Conservation (phyloP, 208 protist genomes). For the Trypanosoma brucei region DNA sequence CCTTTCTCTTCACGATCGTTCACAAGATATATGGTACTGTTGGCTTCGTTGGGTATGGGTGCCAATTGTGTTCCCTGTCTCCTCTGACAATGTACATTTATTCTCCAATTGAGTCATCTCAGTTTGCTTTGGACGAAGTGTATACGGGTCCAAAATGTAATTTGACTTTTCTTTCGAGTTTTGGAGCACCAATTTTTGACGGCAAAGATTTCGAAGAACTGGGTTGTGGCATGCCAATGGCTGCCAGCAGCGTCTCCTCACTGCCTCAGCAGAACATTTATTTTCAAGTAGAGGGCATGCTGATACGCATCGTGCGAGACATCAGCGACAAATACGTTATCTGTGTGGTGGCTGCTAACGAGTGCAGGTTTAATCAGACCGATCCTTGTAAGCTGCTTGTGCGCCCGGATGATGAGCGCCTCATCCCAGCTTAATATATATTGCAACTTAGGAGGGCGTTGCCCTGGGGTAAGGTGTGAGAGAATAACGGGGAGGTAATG, state of each 20-base stretch:
- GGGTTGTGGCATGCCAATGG: conserved; percentile 17
- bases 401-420: not conserved
- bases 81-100: conserved; percentile 23
- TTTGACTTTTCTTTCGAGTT: conserved; percentile 22
- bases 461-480: not conserved
- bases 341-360: conserved; percentile 11
- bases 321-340: conserved; percentile 2
- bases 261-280: not conserved
- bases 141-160: conserved; percentile 18
- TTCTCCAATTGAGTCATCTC: conserved; percentile 9
- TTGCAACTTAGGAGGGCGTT: not conserved
- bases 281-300: conserved; percentile 14
- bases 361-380: not conserved
- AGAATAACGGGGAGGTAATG: not conserved
- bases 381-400: not conserved
- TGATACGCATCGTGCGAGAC: conserved; percentile 3
- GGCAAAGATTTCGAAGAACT: conserved; percentile 19
- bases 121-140: conserved; percentile 24
- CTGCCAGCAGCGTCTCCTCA: conserved; percentile 7
- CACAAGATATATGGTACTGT: conserved; percentile 28
- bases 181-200: conserved; percentile 14
- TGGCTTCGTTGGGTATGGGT: conserved; percentile 25
- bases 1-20: conserved; percentile 30
- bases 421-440: not conserved
- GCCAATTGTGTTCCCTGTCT: conserved; percentile 22